These are phyloP conservation scores for Melaleuca quinquenervia DNA, from an alignment of 345 rosid species.

Conservation along the genomic window DNA sequence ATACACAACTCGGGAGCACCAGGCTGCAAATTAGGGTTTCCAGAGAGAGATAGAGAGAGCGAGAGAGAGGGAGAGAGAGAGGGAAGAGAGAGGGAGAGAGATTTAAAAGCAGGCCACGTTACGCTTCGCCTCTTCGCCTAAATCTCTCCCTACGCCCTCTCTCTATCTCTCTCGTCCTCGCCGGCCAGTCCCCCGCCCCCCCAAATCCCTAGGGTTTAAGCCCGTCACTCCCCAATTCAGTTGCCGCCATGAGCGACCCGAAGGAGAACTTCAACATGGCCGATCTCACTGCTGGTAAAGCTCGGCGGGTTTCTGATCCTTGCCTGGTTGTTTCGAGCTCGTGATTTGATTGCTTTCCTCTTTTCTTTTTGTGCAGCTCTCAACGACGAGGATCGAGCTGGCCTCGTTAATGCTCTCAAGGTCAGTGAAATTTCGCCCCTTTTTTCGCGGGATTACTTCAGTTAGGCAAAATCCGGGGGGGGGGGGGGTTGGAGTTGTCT, in stretches of 20 bases:
- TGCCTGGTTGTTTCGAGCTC: background rate
- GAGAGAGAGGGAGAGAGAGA: background rate
- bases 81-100: background rate
- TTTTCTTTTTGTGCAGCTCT: constrained; percentile 32
- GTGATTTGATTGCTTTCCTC: background rate
- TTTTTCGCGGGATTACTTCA: background rate
- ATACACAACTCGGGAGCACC: background rate
- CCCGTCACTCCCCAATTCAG: background rate
- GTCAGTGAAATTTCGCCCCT: constrained; percentile 18
- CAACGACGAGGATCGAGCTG: constrained; percentile 60
- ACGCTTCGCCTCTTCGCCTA: background rate
- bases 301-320: background rate
- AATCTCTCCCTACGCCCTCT: background rate
- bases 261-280: constrained; percentile 51
- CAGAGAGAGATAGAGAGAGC: background rate
- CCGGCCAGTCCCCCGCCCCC: background rate
- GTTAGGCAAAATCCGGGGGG: background rate
- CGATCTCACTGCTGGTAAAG: constrained; percentile 63
- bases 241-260: constrained; percentile 49
- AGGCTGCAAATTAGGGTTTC: background rate
- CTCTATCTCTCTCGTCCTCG: background rate
- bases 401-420: constrained; percentile 71
- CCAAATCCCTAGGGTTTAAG: constrained; percentile 49
- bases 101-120: background rate
- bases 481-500: background rate